Base-by-base conservation (phyloP, 2,329 filamentous ascomycete species). In the Claviceps pusilla region DNA sequence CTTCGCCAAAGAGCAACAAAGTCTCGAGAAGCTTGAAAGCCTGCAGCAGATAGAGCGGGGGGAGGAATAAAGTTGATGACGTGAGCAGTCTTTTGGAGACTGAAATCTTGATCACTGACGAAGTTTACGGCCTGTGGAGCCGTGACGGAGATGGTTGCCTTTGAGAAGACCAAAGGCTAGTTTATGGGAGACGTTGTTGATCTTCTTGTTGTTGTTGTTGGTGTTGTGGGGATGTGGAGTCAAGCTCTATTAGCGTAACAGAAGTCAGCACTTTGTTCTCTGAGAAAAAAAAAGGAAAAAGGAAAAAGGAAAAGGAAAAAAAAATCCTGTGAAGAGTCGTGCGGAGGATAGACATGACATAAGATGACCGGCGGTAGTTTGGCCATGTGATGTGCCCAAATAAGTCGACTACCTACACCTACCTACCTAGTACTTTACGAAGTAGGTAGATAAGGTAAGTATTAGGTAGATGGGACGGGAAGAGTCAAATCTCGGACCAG, bases 51-150 rank as follows among this genome's bases (percentile, higher is more conserved):
- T 72, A 69, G 64, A 64, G 70, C 61, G 65, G 80, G 80, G 68
- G 80, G 80, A 57, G 80, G 80, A 59, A 76, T 75, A 54, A 73
- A 74, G 78, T 83, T 83, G 77, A 83, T 79, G 71, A 82, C 83
- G 72, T 83, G 79, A 61, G 78, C 75, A 64, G 77, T 76, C 70
- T 80, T 77, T 69, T 77, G 75, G 69, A 80, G 72, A 72, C 78
- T 78, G 78, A 81, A 84, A 83, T 84, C 77, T 81, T 83, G 79
- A 71, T 83, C 78, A 75, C 77, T 79, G 68, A 82, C 74, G 68
- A 80, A 73, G 65, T 67, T 73, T 60, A 78, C 78, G 80, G 80
- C 79, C 73, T 66, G 68, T 66, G 71, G 72, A 83, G 80, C 81
- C 81, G 81, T 84, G 68, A 66, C 82, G 70, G 61, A 65, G 60